Base-by-base conservation (phyloP, 352 stramenopile species). In the Synura sp. region DNA sequence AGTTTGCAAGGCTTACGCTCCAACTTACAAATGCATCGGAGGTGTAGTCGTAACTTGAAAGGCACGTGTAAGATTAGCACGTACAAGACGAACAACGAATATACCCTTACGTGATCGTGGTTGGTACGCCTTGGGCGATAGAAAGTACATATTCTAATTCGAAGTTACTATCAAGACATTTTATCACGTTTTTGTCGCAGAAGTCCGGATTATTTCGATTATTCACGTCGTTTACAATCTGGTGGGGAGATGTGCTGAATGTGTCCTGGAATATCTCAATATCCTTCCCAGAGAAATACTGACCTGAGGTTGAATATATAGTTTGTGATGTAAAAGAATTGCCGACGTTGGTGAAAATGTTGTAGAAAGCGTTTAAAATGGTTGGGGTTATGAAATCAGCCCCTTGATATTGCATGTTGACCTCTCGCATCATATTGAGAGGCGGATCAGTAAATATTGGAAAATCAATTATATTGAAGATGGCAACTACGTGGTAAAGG, bases 111-210 rank as follows among this genome's bases (percentile, higher is more conserved):
- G n/a, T n/a, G n/a, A n/a, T n/a, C n/a, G 88, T 89, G 71, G 93
- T 96, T 75, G 87, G 90, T n/a, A 86, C 88, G 53, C 88, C 87
- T 84, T 92, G 70, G 15, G 34, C 88, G 14, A 95, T 80, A 17
- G 88, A 89, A 17, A 89, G 94, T 53, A 96, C 86, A 81, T 95
- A 96, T 81, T 96, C 87, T 42, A 96, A 81, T 79, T 96, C 91
- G 0, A 96, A 82, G 19, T 88, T 94, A 12, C 88, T 88, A 81
- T 96, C 91, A 31, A 3, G 33, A 44, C 79, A 81, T 2, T 74
- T 29, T n/a, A n/a, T n/a, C n/a, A n/a, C n/a, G n/a, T n/a, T n/a
- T n/a, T n/a, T n/a, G n/a, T n/a, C n/a, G n/a, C n/a, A n/a, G n/a
- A n/a, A n/a, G n/a, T n/a, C n/a, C n/a, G n/a, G n/a, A n/a, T n/a